Evolutionary conservation across 768 basidiomycete species (phyloP).

Genomic region (Leccinellum rugosiceps): DNA sequence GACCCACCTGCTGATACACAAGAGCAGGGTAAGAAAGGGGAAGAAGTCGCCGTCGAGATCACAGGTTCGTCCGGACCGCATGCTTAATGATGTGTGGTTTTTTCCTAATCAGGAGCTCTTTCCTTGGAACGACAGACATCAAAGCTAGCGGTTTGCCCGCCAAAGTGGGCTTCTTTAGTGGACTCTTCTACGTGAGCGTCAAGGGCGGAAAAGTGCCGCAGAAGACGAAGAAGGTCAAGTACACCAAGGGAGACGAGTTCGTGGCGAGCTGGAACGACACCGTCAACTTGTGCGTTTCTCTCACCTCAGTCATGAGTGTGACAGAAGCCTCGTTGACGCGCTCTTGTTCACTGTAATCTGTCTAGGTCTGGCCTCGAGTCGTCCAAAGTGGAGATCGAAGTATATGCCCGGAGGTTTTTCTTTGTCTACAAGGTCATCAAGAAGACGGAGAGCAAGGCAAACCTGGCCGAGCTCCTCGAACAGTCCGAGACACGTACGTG

Average conservation of each 20-base stretch:
- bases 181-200: constrained; percentile 27
- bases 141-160: constrained; percentile 34
- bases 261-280: constrained; percentile 29
- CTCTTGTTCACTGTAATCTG: background rate
- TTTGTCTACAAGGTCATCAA: constrained; percentile 33
- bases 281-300: constrained; percentile 22
- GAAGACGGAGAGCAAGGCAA: constrained; percentile 34
- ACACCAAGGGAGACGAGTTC: constrained; percentile 25
- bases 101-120: background rate
- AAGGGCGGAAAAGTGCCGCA: constrained; percentile 28
- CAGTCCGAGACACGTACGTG: constrained; percentile 29
- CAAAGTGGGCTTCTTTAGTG: constrained; percentile 30
- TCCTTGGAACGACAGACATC: constrained; percentile 20
- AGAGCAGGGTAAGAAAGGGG: constrained; percentile 2
- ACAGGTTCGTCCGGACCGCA: constrained; percentile 14
- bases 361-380: constrained; percentile 30
- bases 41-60: constrained; percentile 28
- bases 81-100: too few relatives aligned
- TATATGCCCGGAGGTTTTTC: constrained; percentile 31
- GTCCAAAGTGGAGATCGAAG: constrained; percentile 33
- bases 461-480: constrained; percentile 30
- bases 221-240: constrained; percentile 27
- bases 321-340: background rate
- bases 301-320: background rate
- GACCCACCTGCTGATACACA: background rate